A percentile compares a stretch with the other conserved stretches of the same genome.
phyloP scores from a whole-genome alignment of 1,284 basidiomycete genomes.

The Leucoagaricus sp. region DNA sequence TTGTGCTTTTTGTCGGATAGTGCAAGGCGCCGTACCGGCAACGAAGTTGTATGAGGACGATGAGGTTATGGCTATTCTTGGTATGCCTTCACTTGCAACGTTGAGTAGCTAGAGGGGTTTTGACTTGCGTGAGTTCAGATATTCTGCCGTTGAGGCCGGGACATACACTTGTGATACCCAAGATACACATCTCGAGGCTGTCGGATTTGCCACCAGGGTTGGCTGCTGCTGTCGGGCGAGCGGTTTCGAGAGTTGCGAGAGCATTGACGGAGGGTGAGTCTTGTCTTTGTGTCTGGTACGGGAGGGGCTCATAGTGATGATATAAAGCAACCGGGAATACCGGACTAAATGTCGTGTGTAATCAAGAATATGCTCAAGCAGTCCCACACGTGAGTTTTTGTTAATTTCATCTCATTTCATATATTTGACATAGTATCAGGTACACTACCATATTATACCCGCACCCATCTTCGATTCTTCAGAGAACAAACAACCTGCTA shows the following conservation, averaged over 20 bases:
- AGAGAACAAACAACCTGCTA: slow-evolving; percentile 12
- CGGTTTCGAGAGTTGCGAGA: slow-evolving; percentile 59
- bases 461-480: slow-evolving; percentile 51
- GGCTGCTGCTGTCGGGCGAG: slow-evolving; percentile 58
- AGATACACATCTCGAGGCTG: slow-evolving; percentile 57
- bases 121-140: slow-evolving; percentile 39
- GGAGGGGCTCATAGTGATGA: not conserved
- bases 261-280: slow-evolving; percentile 60
- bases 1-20: slow-evolving; percentile 68
- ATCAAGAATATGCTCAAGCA: slow-evolving; percentile 81
- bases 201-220: slow-evolving; percentile 66
- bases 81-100: slow-evolving; percentile 30
- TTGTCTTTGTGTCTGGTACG: not conserved
- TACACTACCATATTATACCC: slow-evolving; percentile 80
- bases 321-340: slow-evolving; percentile 60
- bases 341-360: slow-evolving; percentile 72
- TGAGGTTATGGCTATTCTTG: slow-evolving; percentile 68
- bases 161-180: slow-evolving; percentile 71
- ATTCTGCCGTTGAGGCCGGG: slow-evolving; percentile 70
- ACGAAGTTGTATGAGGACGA: slow-evolving; percentile 65
- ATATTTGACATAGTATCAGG: slow-evolving; percentile 39
- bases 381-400: slow-evolving; percentile 66
- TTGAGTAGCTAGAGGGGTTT: not conserved
- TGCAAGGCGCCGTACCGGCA: slow-evolving; percentile 47
- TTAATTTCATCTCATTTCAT: slow-evolving; percentile 1